A percentile compares a stretch with the other conserved stretches of the same genome.
These are phyloP conservation scores for Mycena pura DNA, from an alignment of 768 basidiomycete genomes.

Conservation along the genomic window DNA sequence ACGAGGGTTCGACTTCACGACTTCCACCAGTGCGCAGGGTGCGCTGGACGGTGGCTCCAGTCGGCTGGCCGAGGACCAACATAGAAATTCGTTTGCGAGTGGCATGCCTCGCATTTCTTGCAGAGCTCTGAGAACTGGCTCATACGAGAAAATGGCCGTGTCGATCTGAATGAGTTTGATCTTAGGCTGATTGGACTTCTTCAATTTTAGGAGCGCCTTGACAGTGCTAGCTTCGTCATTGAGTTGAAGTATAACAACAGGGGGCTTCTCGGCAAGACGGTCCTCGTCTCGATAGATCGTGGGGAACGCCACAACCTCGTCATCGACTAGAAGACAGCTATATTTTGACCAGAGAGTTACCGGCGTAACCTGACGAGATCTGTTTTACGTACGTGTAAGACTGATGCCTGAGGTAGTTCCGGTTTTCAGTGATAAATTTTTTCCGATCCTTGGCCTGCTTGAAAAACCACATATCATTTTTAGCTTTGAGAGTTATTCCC, in stretches of 20 bases:
- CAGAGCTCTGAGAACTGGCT: slow-evolving; percentile 65
- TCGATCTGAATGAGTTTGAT: slow-evolving; percentile 63
- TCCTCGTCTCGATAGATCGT: slow-evolving; percentile 61
- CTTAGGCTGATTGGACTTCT: slow-evolving; percentile 32
- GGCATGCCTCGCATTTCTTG: slow-evolving; percentile 54
- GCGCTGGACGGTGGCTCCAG: slow-evolving; percentile 14
- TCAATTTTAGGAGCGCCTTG: slow-evolving; percentile 49
- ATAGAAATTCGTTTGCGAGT: slow-evolving; percentile 56
- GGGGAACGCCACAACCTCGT: slow-evolving; percentile 57
- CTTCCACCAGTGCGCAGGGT: slow-evolving; percentile 26
- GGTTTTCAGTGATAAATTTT: slow-evolving; percentile 44
- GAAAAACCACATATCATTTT: slow-evolving; percentile 44
- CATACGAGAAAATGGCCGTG: slow-evolving; percentile 66
- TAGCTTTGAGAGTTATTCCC: slow-evolving; percentile 48
- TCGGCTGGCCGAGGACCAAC: slow-evolving; percentile 45
- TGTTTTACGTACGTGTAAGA: slow-evolving; percentile 44
- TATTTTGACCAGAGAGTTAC: no score
- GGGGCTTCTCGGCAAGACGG: slow-evolving; percentile 52
- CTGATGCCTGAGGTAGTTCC: slow-evolving; percentile 57
- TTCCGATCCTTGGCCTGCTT: slow-evolving; percentile 44
- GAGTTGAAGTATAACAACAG: slow-evolving; percentile 60
- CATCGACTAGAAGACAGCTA: slow-evolving; percentile 55
- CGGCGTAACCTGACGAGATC: no score
- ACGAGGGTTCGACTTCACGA: slow-evolving; percentile 39
- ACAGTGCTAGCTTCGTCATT: slow-evolving; percentile 47